Base-by-base conservation (phyloP, 192 early-diverging fungal genomes). In the Gryganskiella cystojenkinii region DNA sequence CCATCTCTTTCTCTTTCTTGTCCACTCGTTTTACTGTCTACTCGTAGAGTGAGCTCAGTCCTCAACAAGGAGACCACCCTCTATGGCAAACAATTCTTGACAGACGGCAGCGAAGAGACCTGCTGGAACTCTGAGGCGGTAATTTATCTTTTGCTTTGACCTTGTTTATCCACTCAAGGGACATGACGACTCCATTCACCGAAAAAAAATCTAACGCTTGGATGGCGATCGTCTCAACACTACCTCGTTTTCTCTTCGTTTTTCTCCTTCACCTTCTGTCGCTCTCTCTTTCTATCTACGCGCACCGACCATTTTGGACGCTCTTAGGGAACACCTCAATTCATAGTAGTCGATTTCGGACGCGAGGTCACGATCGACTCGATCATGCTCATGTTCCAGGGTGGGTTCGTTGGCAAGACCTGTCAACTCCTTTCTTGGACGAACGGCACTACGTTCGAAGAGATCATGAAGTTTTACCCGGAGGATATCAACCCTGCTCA, bases 101-200 rank as follows among this genome's bases (percentile, higher is more conserved):
- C 87, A 15, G 96, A 98, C 71, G 85, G 86, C 27, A 88, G 66
- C 67, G 74, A 81, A 37, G 95, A 96, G 57, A 98, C 96, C 0
- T 98, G 96, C 81, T 98, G 96, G 96, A 96, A 96, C 81, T 95
- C 93, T 22, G 95, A 95, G 65, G 88, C 92, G 79, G 92, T 91
- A 82, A 60, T 59, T 35, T 0, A 5, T 10, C 28, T 27, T 17
- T 37, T 25, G 54, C 22, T 13, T 52, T 7, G 40, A 55, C 42
- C 27, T 22, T 55, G 53, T 55, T 55, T 25, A 14, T 31, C 35
- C 56, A 20, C 37, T 33, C 15, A n/a, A 34, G 8, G 28, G 22
- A 7, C 15, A 11, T 8, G 22, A 42, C 3, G 24, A 8, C 10
- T 44, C n/a, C 6, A 40, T 25, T 6, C 2, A 8, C 10, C 3